Base-by-base conservation (phyloP, 83 land plant species). In the Isoetes engelmannii region DNA sequence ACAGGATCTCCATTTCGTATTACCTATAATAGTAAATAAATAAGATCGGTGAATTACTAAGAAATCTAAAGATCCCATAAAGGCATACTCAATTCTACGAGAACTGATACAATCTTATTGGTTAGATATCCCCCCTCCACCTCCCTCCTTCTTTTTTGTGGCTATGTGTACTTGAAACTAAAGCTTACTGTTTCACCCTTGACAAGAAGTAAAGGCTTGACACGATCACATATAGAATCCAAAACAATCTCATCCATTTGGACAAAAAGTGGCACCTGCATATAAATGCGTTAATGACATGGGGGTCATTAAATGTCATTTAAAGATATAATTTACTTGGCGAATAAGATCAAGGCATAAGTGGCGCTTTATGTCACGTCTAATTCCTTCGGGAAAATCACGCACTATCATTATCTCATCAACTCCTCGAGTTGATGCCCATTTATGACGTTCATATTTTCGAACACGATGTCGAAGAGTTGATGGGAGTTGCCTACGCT, bases 1-100 rank as follows among this genome's bases (percentile, higher is more conserved):
- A 93, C 98, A 5, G 96, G 96, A n/a, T 93, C 96, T 48, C 96
- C 96, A 80, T 90, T 92, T 56, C 88, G 71, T 2, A 90, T 74
- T 7, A 93, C 77, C 98, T 93, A 82, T 46, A 18, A 60, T 45
- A 49, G 47, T 10, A 17, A 50, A 28, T n/a, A n/a, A n/a, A n/a
- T n/a, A 28, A 28, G 37, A 28, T 28, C 2, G 37, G 37, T 28
- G 2, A 0, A 28, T 28, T 28, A 28, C 1, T 28, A 28, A 2
- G 2, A 28, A 28, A 28, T 28, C n/a, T 28, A 28, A 28, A 28
- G 37, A 28, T 28, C 0, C 37, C 37, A 28, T 28, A 28, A 28
- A n/a, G 0, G 37, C 37, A 28, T 28, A 28, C 37, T 28, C 37
- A 28, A 28, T 28, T 28, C 2, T 28, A 28, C 0, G 2, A 28